Evolutionary conservation across 2,329 filamentous ascomycete species (phyloP).

Genomic region (Penicillium sp.): DNA sequence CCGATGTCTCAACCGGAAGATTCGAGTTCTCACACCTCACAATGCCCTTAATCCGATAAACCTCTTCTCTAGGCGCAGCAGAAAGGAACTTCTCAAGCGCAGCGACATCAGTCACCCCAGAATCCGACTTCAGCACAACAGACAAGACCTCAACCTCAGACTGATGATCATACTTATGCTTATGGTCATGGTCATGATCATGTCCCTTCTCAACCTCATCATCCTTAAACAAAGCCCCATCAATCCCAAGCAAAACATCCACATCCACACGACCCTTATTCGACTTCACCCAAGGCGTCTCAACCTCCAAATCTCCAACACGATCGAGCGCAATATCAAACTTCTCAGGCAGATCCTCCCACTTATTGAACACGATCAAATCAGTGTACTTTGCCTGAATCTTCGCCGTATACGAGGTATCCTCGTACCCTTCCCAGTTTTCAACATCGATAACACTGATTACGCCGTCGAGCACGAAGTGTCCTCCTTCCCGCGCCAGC

Average conservation of each 20-base stretch:
- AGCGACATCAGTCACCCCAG: conserved; percentile 53
- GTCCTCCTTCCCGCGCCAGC: conserved; percentile 63
- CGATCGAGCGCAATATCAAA: conserved; percentile 78
- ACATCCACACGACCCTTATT: conserved; percentile 75
- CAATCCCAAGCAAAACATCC: conserved; percentile 82
- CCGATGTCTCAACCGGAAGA: conserved; percentile 50
- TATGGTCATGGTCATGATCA: conserved; percentile 37
- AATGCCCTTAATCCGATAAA: conserved; percentile 89
- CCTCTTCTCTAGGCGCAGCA: conserved; percentile 82
- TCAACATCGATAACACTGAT: conserved; percentile 90
- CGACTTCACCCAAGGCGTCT: conserved; percentile 82
- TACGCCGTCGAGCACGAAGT: conserved; percentile 80
- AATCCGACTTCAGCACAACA: conserved; percentile 62
- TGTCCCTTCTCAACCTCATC: conserved; percentile 35
- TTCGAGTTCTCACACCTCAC: conserved; percentile 47
- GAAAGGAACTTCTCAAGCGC: conserved; percentile 68
- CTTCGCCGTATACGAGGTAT: conserved; percentile 84
- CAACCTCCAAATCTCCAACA: conserved; percentile 77
- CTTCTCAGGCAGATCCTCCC: conserved; percentile 74
- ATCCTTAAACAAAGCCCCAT: conserved; percentile 66
- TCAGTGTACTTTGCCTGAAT: conserved; percentile 90
- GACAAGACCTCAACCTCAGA: conserved; percentile 89
- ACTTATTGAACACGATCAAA: conserved; percentile 89
- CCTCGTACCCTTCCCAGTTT: conserved; percentile 92
- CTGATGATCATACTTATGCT: conserved; percentile 62